phyloP scores from a whole-genome alignment of 2,329 filamentous ascomycete species.

The Neonectria punicea region DNA sequence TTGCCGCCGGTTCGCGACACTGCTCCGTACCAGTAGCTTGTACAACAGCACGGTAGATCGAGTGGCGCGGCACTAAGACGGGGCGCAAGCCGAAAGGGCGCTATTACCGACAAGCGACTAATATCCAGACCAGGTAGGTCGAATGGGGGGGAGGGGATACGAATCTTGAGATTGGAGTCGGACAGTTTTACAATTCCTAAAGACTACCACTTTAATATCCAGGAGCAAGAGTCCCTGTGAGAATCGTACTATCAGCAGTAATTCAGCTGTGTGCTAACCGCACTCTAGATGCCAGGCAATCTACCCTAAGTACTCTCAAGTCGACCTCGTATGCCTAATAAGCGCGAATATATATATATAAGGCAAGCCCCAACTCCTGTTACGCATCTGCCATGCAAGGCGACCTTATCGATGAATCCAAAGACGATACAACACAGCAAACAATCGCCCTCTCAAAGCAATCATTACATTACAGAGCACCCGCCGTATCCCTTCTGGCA shows the following conservation, averaged over 20 bases:
- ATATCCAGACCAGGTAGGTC: neutral
- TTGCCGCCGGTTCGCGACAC: neutral
- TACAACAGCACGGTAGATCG: neutral
- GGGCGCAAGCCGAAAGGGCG: neutral
- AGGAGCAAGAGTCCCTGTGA: neutral
- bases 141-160: neutral
- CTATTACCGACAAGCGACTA: neutral
- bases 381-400: constrained; percentile 10
- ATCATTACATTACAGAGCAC: constrained; percentile 63
- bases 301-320: neutral
- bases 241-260: neutral
- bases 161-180: neutral
- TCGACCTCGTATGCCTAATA: neutral
- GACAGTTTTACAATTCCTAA: too few relatives aligned
- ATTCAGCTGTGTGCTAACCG: neutral
- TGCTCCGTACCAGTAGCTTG: neutral
- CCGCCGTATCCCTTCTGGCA: constrained; percentile 63
- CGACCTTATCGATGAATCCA: constrained; percentile 10
- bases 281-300: neutral
- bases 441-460: neutral
- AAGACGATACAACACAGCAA: neutral
- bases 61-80: neutral
- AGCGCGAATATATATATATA: neutral
- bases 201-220: too few relatives aligned
- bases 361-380: constrained; percentile 15